A percentile compares a stretch with the other conserved stretches of the same genome.
Conservation (phyloP, 1,284 basidiomycete genomes). For the Cryptococcus amylolentus region DNA sequence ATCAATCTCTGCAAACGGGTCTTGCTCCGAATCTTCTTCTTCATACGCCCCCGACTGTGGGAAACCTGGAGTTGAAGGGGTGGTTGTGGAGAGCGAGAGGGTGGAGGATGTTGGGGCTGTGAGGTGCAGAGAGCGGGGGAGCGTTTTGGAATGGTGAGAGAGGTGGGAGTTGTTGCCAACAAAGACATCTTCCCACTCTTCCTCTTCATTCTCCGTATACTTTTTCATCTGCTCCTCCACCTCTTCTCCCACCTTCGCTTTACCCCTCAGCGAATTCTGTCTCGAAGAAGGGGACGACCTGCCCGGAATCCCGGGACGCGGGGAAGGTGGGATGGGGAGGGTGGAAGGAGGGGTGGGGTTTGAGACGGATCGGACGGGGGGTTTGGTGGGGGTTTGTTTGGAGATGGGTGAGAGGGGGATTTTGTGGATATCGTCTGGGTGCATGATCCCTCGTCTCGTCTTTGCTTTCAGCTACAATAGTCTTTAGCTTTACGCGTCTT, state of each 20-base stretch:
- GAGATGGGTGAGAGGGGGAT: conserved; percentile 2
- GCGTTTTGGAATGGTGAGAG: not conserved
- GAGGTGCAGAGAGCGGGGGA: not conserved
- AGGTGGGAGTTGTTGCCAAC: conserved; percentile 30
- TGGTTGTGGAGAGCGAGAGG: conserved; percentile 60
- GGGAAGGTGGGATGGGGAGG: conserved; percentile 2
- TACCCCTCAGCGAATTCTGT: conserved; percentile 32
- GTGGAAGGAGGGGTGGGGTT: not conserved
- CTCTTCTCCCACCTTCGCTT: conserved; percentile 12
- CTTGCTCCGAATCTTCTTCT: conserved; percentile 79
- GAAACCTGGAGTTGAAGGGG: conserved; percentile 62
- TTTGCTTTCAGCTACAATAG: conserved; percentile 58
- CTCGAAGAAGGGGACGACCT: conserved; percentile 39
- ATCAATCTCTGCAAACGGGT: conserved; percentile 95
- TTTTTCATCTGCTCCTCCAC: conserved; percentile 58
- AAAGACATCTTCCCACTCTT: conserved; percentile 90
- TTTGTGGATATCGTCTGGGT: conserved; percentile 70
- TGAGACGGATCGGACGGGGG: conserved; percentile 8
- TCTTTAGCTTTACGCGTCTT: not conserved
- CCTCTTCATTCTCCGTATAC: conserved; percentile 76
- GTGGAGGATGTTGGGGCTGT: conserved; percentile 10
- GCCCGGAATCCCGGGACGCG: conserved; percentile 7
- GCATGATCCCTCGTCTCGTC: conserved; percentile 68
- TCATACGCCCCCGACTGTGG: conserved; percentile 72
- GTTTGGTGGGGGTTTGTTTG: conserved; percentile 1